Percentiles rank a stretch among this genome's conserved stretches.
Conservation (phyloP, 192 early-diverging fungal genomes). For the Podila minutissima region DNA sequence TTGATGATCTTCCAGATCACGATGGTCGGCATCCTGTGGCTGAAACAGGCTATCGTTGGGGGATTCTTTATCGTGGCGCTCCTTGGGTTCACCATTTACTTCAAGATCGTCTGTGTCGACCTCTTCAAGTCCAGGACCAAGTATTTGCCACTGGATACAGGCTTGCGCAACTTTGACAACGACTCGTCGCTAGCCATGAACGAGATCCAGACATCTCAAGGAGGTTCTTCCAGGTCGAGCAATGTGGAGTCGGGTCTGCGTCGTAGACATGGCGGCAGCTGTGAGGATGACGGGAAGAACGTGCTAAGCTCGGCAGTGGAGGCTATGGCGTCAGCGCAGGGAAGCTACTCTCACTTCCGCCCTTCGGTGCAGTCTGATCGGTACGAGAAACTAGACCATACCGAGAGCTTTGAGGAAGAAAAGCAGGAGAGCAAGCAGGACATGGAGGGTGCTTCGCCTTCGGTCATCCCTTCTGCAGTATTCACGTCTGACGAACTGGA, state of each 20-base stretch:
- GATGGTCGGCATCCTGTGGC: slow-evolving; percentile 63
- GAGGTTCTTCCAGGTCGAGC: background rate
- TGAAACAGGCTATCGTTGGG: slow-evolving; percentile 53
- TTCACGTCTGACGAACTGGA: no score
- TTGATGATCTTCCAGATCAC: slow-evolving; percentile 67
- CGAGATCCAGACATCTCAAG: background rate
- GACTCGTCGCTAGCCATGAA: slow-evolving; percentile 13
- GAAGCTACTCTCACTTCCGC: background rate
- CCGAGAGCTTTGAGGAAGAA: slow-evolving; percentile 8
- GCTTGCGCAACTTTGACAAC: slow-evolving; percentile 39
- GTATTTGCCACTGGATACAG: slow-evolving; percentile 51
- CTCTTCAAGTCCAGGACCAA: slow-evolving; percentile 59
- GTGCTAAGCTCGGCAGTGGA: background rate
- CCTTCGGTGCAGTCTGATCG: slow-evolving; percentile 11
- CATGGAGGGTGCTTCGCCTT: slow-evolving; percentile 4
- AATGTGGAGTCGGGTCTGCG: slow-evolving; percentile 11
- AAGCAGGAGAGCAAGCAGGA: background rate
- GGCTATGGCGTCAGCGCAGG: background rate
- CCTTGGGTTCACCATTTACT: slow-evolving; percentile 56
- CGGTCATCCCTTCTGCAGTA: background rate
- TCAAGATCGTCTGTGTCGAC: slow-evolving; percentile 55
- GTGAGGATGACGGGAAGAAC: background rate
- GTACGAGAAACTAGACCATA: slow-evolving; percentile 19
- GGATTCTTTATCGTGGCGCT: slow-evolving; percentile 57
- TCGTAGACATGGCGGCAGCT: background rate